These are phyloP conservation scores for Candida quercuum DNA, from an alignment of 805 yeast genomes.

Conservation along the genomic window DNA sequence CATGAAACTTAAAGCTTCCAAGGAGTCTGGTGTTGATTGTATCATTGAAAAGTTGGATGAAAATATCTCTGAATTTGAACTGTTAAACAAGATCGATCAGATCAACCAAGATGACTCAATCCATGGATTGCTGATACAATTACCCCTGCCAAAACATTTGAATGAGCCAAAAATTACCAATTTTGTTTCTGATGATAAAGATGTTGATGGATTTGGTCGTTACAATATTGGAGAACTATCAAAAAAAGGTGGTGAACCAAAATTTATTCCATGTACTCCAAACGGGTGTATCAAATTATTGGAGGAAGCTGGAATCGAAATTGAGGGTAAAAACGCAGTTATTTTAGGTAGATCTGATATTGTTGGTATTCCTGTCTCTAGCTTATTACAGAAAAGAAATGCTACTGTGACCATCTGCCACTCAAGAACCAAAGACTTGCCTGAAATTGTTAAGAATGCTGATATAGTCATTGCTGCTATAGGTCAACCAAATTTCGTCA, in stretches of 20 bases:
- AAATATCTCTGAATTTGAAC: conserved; percentile 46
- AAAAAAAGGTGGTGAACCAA: conserved; percentile 67
- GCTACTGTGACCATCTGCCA: conserved; percentile 78
- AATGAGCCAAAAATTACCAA: conserved; percentile 64
- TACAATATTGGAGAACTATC: conserved; percentile 72
- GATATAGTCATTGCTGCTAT: conserved; percentile 77
- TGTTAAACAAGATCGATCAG: conserved; percentile 46
- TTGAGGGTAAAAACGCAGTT: conserved; percentile 71
- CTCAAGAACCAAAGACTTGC: conserved; percentile 52
- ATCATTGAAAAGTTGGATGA: conserved; percentile 55
- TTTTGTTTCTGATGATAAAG: conserved; percentile 61
- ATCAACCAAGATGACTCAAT: conserved; percentile 56
- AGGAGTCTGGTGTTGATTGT: conserved; percentile 63
- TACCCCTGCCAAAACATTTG: conserved; percentile 70
- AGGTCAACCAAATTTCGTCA: conserved; percentile 64
- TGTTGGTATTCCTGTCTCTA: conserved; percentile 78
- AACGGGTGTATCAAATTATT: conserved; percentile 69
- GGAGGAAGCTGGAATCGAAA: conserved; percentile 46
- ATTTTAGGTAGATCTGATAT: conserved; percentile 83
- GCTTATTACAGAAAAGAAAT: conserved; percentile 60
- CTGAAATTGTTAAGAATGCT: conserved; percentile 50
- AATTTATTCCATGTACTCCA: conserved; percentile 79
- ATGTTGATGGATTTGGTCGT: conserved; percentile 82
- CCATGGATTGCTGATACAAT: conserved; percentile 71
- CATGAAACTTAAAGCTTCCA: conserved; percentile 76